Evolutionary conservation across 257 asterid genomes (phyloP).

Genomic region (Lavandula angustifolia): DNA sequence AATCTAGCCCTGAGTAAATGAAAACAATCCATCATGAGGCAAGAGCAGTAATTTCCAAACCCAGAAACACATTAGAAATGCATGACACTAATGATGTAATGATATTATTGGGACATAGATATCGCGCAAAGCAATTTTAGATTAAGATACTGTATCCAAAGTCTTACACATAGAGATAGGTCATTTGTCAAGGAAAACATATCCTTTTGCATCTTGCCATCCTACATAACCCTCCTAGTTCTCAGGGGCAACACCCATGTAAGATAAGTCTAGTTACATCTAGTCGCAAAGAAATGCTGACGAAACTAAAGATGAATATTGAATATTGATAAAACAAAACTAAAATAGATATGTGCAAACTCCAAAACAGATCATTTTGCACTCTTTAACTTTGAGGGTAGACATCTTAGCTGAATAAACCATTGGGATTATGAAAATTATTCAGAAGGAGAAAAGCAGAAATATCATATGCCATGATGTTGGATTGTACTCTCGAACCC

Average conservation of each 20-base stretch:
- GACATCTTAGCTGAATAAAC: conserved; percentile 10
- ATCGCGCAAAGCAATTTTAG: neutral
- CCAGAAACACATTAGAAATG: neutral
- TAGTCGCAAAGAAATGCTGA: neutral
- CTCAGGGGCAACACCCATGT: neutral
- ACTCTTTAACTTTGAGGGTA: conserved; percentile 9
- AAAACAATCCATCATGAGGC: conserved; percentile 18
- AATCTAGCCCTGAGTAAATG: conserved; percentile 45
- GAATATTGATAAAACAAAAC: no score
- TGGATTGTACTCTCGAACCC: conserved; percentile 4
- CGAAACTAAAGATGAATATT: neutral
- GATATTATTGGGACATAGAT: neutral
- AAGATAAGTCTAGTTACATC: neutral
- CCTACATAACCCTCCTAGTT: neutral
- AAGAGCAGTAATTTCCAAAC: conserved; percentile 4
- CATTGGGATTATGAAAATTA: neutral
- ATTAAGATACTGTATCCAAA: neutral
- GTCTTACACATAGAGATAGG: neutral
- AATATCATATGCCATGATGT: neutral
- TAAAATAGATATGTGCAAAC: neutral
- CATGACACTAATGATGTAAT: neutral
- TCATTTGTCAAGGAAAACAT: neutral
- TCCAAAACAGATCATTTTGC: conserved; percentile 9
- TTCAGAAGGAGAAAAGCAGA: conserved; percentile 7
- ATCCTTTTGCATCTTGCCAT: conserved; percentile 1